Base-by-base conservation (phyloP, 805 yeast species). In the Citeromyces nyonsensis region DNA sequence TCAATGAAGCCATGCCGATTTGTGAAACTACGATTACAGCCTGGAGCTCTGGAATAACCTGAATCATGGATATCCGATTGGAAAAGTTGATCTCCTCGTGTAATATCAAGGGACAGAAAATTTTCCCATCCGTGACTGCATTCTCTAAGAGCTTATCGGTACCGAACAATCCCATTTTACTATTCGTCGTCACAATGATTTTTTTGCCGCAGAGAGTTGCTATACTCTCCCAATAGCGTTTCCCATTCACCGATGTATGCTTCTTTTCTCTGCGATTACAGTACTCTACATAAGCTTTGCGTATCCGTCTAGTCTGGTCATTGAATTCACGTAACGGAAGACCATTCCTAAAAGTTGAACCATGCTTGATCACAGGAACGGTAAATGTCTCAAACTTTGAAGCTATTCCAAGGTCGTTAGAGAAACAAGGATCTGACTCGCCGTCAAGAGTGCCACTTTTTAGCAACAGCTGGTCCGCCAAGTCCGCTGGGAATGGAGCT, bases 91-190 rank as follows among this genome's bases (percentile, higher is more conserved):
- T 43, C 13, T 59, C 66, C 10, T 59, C 64, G 11, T 55, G 54
- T 41, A 66, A 69, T 2, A 68, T 44, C 14, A 55, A 45, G 4
- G 57, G 47, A 1, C 70, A 61, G 22, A 18, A 18, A 5, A 18
- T 18, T 7, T 18, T 18, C 7, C 22, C 22, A 18, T 18, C 22
- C 6, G 22, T 5, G 1, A 69, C 57, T 4, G 69, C 58, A 39
- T 57, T 62, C 42, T 74, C 68, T 25, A 63, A 54, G 14, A 72
- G 49, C 8, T 59, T 53, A 32, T 63, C 62, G 1, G 54, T 53
- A 15, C 62, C 50, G 39, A 67, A 63, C 15, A 73, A 44, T 0
- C 66, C 73, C 10, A 65, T 38, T 28, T 54, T 51, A 18, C 51
- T 41, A 4, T 59, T 56, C 0, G 77, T 66, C 0, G 77, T 61